A percentile compares a stretch with the other conserved stretches of the same genome.
Conservation (phyloP, 1,284 basidiomycete genomes). For the Trichosporon coremiiforme region DNA sequence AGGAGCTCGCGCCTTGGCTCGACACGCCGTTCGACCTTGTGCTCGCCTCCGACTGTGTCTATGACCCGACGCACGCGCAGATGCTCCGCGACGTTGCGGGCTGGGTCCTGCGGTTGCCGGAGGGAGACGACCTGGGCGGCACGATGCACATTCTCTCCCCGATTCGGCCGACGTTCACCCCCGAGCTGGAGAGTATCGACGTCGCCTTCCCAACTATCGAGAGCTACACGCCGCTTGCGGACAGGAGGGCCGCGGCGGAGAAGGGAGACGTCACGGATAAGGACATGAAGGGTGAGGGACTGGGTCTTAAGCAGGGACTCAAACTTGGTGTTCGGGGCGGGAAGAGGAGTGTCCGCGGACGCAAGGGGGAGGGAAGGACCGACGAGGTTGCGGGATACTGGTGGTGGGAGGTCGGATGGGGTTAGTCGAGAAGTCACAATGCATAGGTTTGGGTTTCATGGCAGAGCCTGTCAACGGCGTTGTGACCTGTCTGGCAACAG, state of each 20-base stretch:
- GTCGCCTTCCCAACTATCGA: slow-evolving; percentile 45
- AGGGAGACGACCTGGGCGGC: slow-evolving; percentile 43
- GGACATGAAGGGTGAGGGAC: slow-evolving; percentile 40
- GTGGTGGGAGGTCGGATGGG: slow-evolving; percentile 58
- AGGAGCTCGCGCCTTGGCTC: slow-evolving; percentile 34
- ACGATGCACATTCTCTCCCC: slow-evolving; percentile 56
- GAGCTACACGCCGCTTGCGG: slow-evolving; percentile 40
- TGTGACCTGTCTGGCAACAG: too few species aligned
- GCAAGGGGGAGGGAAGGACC: slow-evolving; percentile 52
- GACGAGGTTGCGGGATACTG: slow-evolving; percentile 55
- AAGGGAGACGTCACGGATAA: slow-evolving; percentile 5
- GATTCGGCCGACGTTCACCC: slow-evolving; percentile 54
- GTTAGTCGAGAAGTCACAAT: slow-evolving; percentile 17
- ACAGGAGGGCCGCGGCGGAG: slow-evolving; percentile 15
- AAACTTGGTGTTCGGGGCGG: slow-evolving; percentile 48
- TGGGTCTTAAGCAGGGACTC: slow-evolving; percentile 37
- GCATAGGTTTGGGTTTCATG: background rate
- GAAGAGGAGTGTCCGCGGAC: slow-evolving; percentile 45
- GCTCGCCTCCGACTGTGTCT: slow-evolving; percentile 55
- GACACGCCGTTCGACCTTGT: slow-evolving; percentile 52
- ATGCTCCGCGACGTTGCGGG: slow-evolving; percentile 49
- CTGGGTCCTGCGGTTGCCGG: slow-evolving; percentile 49
- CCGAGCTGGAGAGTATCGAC: slow-evolving; percentile 54
- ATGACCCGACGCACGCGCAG: slow-evolving; percentile 54
- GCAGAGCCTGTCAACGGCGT: too few species aligned